Base-by-base conservation (phyloP, 768 basidiomycete species). In the Pisolithus microcarpus region DNA sequence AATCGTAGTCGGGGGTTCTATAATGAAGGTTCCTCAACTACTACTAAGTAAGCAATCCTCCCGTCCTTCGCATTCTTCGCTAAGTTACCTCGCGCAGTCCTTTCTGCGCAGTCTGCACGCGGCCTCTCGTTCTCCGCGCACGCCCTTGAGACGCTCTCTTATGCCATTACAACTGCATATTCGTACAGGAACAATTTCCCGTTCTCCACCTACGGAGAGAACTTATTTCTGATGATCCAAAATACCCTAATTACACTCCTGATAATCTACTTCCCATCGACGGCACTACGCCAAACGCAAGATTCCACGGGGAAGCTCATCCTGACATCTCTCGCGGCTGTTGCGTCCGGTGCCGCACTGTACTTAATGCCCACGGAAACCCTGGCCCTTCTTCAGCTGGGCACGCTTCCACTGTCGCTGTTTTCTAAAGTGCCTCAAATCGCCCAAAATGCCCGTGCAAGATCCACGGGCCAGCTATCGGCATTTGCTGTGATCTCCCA, bases 151-250 rank as follows among this genome's bases (percentile, higher is more conserved):
- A 97, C 95, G 0, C 73, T 89, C 26, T 79, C 90, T 0, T 96
- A 96, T 59, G 87, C 85, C 24, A 93, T 99, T 60, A 92, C 84
- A 0, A 78, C 93, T 24, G 82, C 82, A 10, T 99, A 98, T 70
- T 86, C 93, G 2, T 81, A 80, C 59, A 77, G 91, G 21, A 86
- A 91, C 61, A 67, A 74, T 21, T 97, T 94, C 69, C 92, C 96
- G 0, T 96, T 97, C 75, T 91, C 90, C 18, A 97, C 96, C 0
- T 99, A 97, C 53, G 96, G 96, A 61, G 96, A 99, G 69, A 97
- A 95, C 73, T 65, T 93, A 51, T 97, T 97, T 80, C 78, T 98
- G 45, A 84, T 90, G 28, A 61, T 92, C 52, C 92, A 95, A 69
- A 92, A 95, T 72, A 74, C 85, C 58, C 54, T 88, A 70, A 91